Base-by-base conservation (phyloP, 164 flowering plant genomes). In the Euptelea pleiosperma region DNA sequence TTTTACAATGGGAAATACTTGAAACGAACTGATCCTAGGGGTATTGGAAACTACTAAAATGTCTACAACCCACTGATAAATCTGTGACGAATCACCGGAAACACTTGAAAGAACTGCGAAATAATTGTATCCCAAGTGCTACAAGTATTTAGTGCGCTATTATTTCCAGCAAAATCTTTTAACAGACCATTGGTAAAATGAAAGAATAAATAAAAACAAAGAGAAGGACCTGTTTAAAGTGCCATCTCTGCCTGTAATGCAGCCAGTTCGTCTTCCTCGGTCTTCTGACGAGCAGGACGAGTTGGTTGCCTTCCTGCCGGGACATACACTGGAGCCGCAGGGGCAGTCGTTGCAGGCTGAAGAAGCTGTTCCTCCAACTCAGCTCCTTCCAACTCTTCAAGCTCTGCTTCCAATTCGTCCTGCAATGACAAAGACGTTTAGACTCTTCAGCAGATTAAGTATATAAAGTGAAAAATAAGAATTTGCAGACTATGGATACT, bases 341-440 rank as follows among this genome's bases (percentile, higher is more conserved):
- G 82, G 18, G 77, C 66, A 41, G 64, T 73, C 28, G 72, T 78
- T 12, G 77, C 70, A 6, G 82, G 79, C 53, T 73, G 75, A 29
- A 78, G 82, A 63, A 78, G 77, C 53, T 73, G 74, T 57, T 71
- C 82, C 60, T 78, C 82, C 79, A 78, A 53, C 29, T 78, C 82
- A 14, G 79, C 79, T 16, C 75, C 82, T 62, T 78, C 82, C 54
- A 78, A 58, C 42, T 78, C 82, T 53, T 78, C 79, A 28, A 78
- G 77, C 63, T 78, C 82, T 8, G 82, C 82, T 55, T 78, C 82
- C 59, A 78, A 60, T 53, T 78, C 82, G 69, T 78, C 82, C 82
- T 78, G 61, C 33, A 66, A 62, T 1, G 1, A 19, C 46, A 69
- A 43, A 28, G n/a, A n/a, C n/a, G 25, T 43, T 36, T 54, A 12